These are phyloP conservation scores for Glycyrrhiza uralensis DNA, from an alignment of 306 rosid species.

Conservation along the genomic window DNA sequence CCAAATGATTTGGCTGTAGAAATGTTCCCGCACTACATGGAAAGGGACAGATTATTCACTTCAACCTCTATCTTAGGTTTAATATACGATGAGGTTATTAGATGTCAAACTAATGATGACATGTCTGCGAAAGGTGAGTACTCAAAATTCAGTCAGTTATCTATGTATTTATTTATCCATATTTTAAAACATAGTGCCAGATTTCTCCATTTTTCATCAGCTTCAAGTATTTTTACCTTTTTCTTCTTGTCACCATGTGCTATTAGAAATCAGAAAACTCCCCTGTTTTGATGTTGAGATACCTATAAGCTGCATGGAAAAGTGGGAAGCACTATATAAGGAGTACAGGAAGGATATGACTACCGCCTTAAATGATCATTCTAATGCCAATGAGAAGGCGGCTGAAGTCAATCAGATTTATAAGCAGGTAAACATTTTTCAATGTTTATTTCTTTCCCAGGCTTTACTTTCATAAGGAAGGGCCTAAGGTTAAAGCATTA, in stretches of 20 bases:
- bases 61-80: constrained; percentile 66
- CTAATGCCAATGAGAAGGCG: constrained; percentile 25
- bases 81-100: constrained; percentile 54
- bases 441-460: constrained; percentile 12
- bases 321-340: constrained; percentile 35
- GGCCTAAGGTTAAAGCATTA: constrained; percentile 42
- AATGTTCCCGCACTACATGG: constrained; percentile 69
- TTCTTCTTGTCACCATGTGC: constrained; percentile 12
- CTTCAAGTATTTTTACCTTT: constrained; percentile 4
- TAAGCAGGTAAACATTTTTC: constrained; percentile 36
- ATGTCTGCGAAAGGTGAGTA: constrained; percentile 37
- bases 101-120: constrained; percentile 35
- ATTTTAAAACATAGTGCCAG: not conserved
- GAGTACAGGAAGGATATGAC: constrained; percentile 46
- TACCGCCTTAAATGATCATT: not conserved
- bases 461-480: no score
- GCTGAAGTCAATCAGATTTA: constrained; percentile 42
- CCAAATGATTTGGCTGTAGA: constrained; percentile 1
- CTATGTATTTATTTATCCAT: not conserved
- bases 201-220: not conserved
- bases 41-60: constrained; percentile 30
- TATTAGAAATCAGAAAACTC: constrained; percentile 48
- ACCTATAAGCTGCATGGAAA: constrained; percentile 30
- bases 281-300: constrained; percentile 48
- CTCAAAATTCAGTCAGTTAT: not conserved